Percentiles rank a stretch among this genome's conserved stretches.
phyloP scores from a whole-genome alignment of 768 basidiomycete genomes.

The Saitozyma podzolica region DNA sequence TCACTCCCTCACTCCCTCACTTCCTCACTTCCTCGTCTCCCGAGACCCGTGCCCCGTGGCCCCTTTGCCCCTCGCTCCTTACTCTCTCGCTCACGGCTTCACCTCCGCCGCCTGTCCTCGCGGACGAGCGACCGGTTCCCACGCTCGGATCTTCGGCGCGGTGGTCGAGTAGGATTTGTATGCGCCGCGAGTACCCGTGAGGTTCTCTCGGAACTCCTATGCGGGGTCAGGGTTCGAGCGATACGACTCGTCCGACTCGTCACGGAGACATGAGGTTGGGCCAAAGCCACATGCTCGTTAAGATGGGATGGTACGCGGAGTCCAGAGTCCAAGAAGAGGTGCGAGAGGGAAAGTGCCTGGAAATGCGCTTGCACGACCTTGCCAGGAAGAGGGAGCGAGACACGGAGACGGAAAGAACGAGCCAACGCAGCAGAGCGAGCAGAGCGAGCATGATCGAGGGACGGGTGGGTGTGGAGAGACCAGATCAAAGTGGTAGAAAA shows the following conservation, averaged over 20 bases:
- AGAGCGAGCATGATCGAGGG: not conserved
- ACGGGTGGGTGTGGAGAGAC: not conserved
- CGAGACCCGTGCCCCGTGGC: not conserved
- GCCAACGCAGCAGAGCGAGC: not conserved
- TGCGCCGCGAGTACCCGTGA: slow-evolving; percentile 90
- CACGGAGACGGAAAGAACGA: too few species aligned
- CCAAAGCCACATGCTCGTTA: not conserved
- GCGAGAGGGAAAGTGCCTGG: too few species aligned
- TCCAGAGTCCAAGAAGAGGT: not conserved
- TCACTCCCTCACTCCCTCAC: too few species aligned
- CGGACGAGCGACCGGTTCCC: slow-evolving; percentile 69
- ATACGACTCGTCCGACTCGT: not conserved
- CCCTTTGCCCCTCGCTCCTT: not conserved
- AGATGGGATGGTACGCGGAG: too few species aligned
- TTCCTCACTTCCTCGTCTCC: too few species aligned
- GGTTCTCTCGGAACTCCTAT: slow-evolving; percentile 80
- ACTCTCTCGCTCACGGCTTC: not conserved
- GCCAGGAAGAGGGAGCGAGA: too few species aligned
- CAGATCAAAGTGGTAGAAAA: not conserved
- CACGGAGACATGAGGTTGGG: not conserved
- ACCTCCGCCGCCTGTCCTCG: slow-evolving; percentile 9
- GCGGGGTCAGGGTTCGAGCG: not conserved
- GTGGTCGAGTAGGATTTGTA: slow-evolving; percentile 87
- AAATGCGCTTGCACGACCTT: too few species aligned
- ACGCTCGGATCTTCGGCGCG: slow-evolving; percentile 74